phyloP scores from a whole-genome alignment of 75 land plant genomes.

The Gnetum montanum region DNA sequence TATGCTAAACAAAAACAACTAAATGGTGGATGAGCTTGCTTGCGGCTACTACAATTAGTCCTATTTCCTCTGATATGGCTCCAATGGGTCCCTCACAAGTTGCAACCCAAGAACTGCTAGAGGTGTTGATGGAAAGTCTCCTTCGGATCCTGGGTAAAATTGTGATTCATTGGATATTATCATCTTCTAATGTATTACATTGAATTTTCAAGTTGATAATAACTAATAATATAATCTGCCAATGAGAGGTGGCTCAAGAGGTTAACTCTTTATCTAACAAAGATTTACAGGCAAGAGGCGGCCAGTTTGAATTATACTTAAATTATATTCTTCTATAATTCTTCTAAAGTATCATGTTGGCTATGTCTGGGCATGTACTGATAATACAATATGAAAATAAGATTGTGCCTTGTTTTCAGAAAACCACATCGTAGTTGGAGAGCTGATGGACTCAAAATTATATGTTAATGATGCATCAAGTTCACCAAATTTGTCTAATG shows the following conservation, averaged over 20 bases:
- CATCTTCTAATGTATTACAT: neutral
- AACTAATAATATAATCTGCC: no score
- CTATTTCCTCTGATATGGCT: slow-evolving; percentile 56
- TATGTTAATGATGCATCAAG: no score
- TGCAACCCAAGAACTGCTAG: slow-evolving; percentile 71
- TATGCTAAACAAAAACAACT: slow-evolving; percentile 40
- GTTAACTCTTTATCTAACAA: no score
- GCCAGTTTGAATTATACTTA: no score
- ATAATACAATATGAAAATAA: neutral
- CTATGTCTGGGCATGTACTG: neutral
- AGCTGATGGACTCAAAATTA: slow-evolving; percentile 80
- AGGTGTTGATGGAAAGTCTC: slow-evolving; percentile 53
- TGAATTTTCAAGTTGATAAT: no score
- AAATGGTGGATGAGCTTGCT: slow-evolving; percentile 39
- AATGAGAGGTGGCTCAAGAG: no score
- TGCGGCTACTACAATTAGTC: slow-evolving; percentile 39
- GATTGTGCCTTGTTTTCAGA: no score
- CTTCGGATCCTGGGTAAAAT: slow-evolving; percentile 67
- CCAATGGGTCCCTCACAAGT: slow-evolving; percentile 70
- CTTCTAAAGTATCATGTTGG: neutral
- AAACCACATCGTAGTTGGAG: slow-evolving; percentile 94
- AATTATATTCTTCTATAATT: neutral
- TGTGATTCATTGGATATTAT: neutral
- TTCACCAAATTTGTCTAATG: slow-evolving; percentile 40
- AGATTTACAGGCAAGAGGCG: no score